These are phyloP conservation scores for Mycena belliarum DNA, from an alignment of 768 basidiomycete genomes.

Conservation along the genomic window DNA sequence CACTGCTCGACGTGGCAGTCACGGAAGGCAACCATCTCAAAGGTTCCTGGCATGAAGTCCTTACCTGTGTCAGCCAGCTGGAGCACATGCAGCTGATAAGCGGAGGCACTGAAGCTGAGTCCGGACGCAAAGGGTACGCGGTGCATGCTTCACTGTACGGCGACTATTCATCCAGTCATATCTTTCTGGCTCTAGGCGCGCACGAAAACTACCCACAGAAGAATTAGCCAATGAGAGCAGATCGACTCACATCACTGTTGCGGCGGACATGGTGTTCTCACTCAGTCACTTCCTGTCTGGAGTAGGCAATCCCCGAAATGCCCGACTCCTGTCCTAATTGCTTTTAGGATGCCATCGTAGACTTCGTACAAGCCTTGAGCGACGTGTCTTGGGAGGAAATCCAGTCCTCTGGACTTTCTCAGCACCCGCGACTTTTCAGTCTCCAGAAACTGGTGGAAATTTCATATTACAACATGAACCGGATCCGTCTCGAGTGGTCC, in stretches of 20 bases:
- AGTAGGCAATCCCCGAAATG: conserved; percentile 49
- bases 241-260: conserved; percentile 97
- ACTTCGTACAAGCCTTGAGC: conserved; percentile 94
- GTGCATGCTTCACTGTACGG: background rate
- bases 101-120: conserved; percentile 82
- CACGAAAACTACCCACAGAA: conserved; percentile 76
- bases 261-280: conserved; percentile 99
- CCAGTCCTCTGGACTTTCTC: conserved; percentile 91
- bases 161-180: conserved; percentile 15
- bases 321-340: conserved; percentile 3
- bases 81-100: conserved; percentile 99
- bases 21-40: conserved; percentile 97
- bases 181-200: conserved; percentile 34
- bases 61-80: conserved; percentile 96
- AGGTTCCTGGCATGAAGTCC: conserved; percentile 93
- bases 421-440: conserved; percentile 94
- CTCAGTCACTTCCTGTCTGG: conserved; percentile 92
- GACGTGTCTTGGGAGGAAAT: conserved; percentile 99
- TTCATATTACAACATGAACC: conserved; percentile 98
- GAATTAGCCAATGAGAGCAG: conserved; percentile 96
- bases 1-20: conserved; percentile 90
- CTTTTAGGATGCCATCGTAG: conserved; percentile 87
- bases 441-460: conserved; percentile 98
- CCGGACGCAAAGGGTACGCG: conserved; percentile 77
- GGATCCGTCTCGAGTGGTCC: conserved; percentile 98